Conservation (phyloP, 176 grass and related monocot genomes). For the Urochloa ruziziensis region DNA sequence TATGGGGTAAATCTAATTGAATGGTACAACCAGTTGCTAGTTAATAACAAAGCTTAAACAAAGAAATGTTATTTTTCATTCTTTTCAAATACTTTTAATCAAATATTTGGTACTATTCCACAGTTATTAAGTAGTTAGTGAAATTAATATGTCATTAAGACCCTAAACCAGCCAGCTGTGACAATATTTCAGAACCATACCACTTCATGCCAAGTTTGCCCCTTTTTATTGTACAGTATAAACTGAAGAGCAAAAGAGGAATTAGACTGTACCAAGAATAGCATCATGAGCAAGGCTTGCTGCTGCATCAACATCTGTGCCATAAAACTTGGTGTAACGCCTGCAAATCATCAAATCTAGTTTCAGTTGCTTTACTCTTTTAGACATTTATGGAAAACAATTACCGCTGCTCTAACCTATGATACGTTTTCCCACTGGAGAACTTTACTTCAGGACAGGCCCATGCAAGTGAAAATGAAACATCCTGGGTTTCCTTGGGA, state of each 20-base stretch:
- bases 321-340: slow-evolving; percentile 96
- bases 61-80: neutral
- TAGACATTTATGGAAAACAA: neutral
- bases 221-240: neutral
- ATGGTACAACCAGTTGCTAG: neutral
- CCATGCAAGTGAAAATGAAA: slow-evolving; percentile 97
- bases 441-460: slow-evolving; percentile 98
- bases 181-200: slow-evolving; percentile 8
- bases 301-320: slow-evolving; percentile 72
- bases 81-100: neutral
- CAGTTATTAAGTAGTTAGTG: neutral
- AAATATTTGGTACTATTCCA: neutral
- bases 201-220: neutral
- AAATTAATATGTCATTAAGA: neutral
- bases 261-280: slow-evolving; percentile 58
- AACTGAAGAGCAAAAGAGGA: slow-evolving; percentile 17
- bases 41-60: slow-evolving; percentile 16
- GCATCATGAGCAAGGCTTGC: slow-evolving; percentile 80
- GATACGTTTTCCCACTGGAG: slow-evolving; percentile 85
- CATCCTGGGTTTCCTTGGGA: slow-evolving; percentile 53
- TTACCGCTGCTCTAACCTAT: slow-evolving; percentile 51
- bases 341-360: slow-evolving; percentile 39
- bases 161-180: neutral
- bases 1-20: neutral
- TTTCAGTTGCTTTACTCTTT: slow-evolving; percentile 18